Evolutionary conservation across 805 yeast species (phyloP).

Genomic region (Saturnispora sanitii): DNA sequence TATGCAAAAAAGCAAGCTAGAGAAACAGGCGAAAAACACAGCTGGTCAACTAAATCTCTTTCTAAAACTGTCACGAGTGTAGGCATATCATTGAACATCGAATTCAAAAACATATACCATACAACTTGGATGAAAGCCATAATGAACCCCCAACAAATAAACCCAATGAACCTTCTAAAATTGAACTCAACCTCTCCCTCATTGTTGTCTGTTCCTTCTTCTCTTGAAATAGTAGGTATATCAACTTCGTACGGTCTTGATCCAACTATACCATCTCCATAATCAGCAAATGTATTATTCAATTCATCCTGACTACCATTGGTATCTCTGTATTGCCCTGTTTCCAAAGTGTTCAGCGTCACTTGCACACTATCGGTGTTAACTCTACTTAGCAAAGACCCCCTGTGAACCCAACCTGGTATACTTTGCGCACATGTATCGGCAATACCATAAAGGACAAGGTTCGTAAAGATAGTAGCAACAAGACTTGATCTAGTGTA

Average conservation of each 20-base stretch:
- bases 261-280: constrained; percentile 19
- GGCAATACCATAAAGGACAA: constrained; percentile 79
- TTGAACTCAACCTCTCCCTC: constrained; percentile 32
- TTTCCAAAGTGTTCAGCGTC: constrained; percentile 1
- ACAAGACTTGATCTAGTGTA: constrained; percentile 57
- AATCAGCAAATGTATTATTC: constrained; percentile 25
- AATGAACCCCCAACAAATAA: constrained; percentile 78
- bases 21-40: constrained; percentile 81
- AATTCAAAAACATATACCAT: constrained; percentile 80
- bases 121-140: constrained; percentile 77
- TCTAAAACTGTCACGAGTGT: constrained; percentile 77
- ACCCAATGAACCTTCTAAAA: constrained; percentile 64
- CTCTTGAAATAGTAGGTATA: background rate
- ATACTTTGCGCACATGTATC: constrained; percentile 83
- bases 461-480: constrained; percentile 75
- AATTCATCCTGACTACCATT: background rate
- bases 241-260: constrained; percentile 8
- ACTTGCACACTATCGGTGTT: background rate
- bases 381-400: constrained; percentile 1
- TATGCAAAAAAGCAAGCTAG: constrained; percentile 73
- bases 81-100: constrained; percentile 69
- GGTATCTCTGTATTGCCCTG: constrained; percentile 2
- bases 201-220: background rate
- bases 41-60: constrained; percentile 82
- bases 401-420: constrained; percentile 22